These are phyloP conservation scores for Nothophaeocryptopus gaeumannii DNA, from an alignment of 2,329 filamentous ascomycete genomes.

Conservation along the genomic window DNA sequence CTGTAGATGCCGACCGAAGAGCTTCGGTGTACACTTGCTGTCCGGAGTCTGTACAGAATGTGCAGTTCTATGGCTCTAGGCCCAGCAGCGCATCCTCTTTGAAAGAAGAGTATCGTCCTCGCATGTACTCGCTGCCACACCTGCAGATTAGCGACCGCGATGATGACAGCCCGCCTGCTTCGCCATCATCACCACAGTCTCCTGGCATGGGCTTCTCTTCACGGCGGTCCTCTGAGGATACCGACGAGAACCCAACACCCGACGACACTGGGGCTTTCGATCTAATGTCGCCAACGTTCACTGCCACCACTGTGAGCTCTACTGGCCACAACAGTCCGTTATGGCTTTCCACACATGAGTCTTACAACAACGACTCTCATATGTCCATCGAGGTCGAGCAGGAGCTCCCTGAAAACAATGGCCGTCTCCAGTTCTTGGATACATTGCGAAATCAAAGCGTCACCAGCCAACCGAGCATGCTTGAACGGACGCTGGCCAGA, in stretches of 20 bases:
- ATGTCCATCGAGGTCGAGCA: not conserved
- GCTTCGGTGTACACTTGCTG: conserved; percentile 14
- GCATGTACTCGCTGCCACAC: conserved; percentile 21
- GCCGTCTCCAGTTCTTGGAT: conserved; percentile 9
- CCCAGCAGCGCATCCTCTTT: conserved; percentile 12
- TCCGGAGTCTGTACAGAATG: conserved; percentile 21
- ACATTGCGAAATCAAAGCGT: not conserved
- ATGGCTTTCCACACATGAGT: conserved; percentile 21
- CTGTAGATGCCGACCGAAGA: not conserved
- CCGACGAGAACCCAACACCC: conserved; percentile 10
- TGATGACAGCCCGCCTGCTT: conserved; percentile 11
- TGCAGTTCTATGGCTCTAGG: conserved; percentile 27
- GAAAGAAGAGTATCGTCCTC: conserved; percentile 17
- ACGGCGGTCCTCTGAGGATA: not conserved
- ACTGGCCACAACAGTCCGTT: conserved; percentile 28
- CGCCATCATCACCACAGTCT: conserved; percentile 7
- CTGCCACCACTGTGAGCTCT: conserved; percentile 33
- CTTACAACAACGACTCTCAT: too few species aligned
- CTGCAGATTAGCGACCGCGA: conserved; percentile 18
- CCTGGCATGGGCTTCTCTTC: not conserved
- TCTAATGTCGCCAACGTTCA: conserved; percentile 34
- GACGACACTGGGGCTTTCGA: conserved; percentile 18
- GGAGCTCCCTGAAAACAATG: conserved; percentile 3
- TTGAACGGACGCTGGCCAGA: conserved; percentile 11
- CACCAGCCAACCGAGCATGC: conserved; percentile 7